Evolutionary conservation across 441 rosid species (phyloP).

Genomic region (Populus hybrid): DNA sequence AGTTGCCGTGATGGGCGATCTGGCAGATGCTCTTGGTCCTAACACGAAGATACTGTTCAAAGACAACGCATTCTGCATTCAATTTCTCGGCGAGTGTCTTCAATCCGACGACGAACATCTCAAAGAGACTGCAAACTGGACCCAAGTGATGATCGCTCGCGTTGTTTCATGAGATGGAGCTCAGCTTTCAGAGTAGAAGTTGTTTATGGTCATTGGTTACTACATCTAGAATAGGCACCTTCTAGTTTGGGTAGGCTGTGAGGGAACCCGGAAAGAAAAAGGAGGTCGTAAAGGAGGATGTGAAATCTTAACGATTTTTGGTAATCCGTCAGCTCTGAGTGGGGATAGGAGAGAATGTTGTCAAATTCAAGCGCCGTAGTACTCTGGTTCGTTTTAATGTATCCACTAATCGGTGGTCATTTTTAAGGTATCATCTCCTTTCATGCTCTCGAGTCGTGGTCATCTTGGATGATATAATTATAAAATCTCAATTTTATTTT

Average conservation of each 20-base stretch:
- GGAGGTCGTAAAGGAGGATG: too few species aligned
- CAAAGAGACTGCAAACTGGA: conserved; percentile 83
- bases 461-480: too few species aligned
- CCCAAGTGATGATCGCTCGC: conserved; percentile 83
- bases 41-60: conserved; percentile 63
- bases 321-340: not conserved
- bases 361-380: too few species aligned
- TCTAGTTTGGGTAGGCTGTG: not conserved
- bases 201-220: conserved; percentile 1
- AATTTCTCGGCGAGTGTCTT: conserved; percentile 72
- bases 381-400: too few species aligned
- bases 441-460: too few species aligned
- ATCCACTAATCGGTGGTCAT: too few species aligned
- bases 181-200: not conserved
- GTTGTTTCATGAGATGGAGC: conserved; percentile 45
- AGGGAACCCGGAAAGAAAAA: conserved; percentile 3
- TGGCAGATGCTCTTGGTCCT: conserved; percentile 84
- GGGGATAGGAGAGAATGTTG: too few species aligned
- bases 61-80: conserved; percentile 52
- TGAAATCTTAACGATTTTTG: too few species aligned
- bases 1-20: conserved; percentile 92
- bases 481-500: too few species aligned
- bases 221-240: not conserved
- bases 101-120: conserved; percentile 78
- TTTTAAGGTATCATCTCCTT: too few species aligned